These are phyloP conservation scores for Priceomyces melissophilus DNA, from an alignment of 805 yeast species.

Conservation along the genomic window DNA sequence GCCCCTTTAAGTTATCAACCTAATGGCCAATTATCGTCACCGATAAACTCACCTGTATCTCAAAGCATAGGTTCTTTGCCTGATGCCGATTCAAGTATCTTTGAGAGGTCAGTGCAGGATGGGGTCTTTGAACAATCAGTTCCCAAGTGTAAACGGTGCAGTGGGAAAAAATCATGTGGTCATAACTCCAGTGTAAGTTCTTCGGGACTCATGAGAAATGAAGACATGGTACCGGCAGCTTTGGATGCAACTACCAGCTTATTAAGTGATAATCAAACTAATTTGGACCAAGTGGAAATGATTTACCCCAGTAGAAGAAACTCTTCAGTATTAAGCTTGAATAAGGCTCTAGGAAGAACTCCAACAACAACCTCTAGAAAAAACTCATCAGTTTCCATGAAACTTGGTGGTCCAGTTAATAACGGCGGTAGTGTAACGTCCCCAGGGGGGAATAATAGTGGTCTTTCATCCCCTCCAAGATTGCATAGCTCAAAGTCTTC, in stretches of 20 bases:
- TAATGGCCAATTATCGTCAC: slow-evolving; percentile 12
- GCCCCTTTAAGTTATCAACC: not conserved
- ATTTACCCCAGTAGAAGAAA: slow-evolving; percentile 57
- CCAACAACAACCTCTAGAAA: slow-evolving; percentile 38
- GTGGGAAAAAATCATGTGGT: slow-evolving; percentile 17
- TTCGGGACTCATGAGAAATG: slow-evolving; percentile 32
- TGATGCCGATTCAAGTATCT: slow-evolving; percentile 22
- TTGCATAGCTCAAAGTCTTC: slow-evolving; percentile 34
- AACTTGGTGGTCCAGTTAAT: slow-evolving; percentile 4
- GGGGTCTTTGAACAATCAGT: slow-evolving; percentile 2
- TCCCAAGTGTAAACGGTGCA: slow-evolving; percentile 12
- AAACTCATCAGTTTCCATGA: slow-evolving; percentile 29
- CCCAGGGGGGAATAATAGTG: slow-evolving; percentile 9
- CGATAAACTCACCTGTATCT: slow-evolving; percentile 12
- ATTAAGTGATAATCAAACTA: slow-evolving; percentile 54
- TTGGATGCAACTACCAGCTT: slow-evolving; percentile 72
- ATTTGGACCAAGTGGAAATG: slow-evolving; percentile 69
- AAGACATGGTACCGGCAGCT: slow-evolving; percentile 78
- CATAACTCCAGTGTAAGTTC: slow-evolving; percentile 22
- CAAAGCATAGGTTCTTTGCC: slow-evolving; percentile 3
- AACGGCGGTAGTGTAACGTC: too few species aligned
- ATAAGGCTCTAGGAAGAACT: slow-evolving; percentile 45
- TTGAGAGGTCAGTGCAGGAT: slow-evolving; percentile 43
- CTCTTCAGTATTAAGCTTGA: slow-evolving; percentile 47
- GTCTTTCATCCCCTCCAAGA: slow-evolving; percentile 40